Base-by-base conservation (phyloP, 306 rosid species). In the Pyrus betulifolia region DNA sequence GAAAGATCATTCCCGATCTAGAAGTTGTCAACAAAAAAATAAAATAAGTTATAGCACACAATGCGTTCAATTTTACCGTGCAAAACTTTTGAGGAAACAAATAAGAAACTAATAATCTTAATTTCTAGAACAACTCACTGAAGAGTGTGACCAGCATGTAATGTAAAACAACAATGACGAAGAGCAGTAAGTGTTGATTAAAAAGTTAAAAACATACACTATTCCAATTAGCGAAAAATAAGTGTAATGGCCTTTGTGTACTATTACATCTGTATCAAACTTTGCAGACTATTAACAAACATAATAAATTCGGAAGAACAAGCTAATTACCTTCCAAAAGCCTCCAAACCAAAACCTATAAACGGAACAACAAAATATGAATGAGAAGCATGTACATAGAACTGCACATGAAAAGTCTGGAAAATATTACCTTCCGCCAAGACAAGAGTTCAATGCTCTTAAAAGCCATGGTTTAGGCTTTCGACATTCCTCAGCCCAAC, bases 301-400 rank as follows among this genome's bases (percentile, higher is more conserved):
- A 65, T 30, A 22, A 38, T 8, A 21, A 3, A 72, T 57, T 46
- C 31, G 15, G 72, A 54, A 40, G 51, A 73, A 74, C 22, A 45
- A 40, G 49, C 17, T 28, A 54, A 58, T 11, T 87, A 94, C 98
- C 98, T 94, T 94, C 89, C 90, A 94, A 79, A 91, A 33, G 86
- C 98, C 98, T 87, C 98, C 98, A 76, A 75, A 89, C 98, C 98
- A 94, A 90, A 94, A 94, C 98, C 98, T 93, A 75, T 74, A 67
- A 23, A 81, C 67, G 82, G 18, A 44, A 64, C 70, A 69, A 33
- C 25, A 42, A 52, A 84, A 71, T 70, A 74, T 55, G 54, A 77
- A 73, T 83, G 30, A 58, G 74, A 74, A 71, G 66, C 25, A 35
- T 14, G 77, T 27, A 59, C 19, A 84, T 68, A 45, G 51, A 70